Conservation (phyloP, 495 filamentous ascomycete genomes). For the Penicillium fimorum region DNA sequence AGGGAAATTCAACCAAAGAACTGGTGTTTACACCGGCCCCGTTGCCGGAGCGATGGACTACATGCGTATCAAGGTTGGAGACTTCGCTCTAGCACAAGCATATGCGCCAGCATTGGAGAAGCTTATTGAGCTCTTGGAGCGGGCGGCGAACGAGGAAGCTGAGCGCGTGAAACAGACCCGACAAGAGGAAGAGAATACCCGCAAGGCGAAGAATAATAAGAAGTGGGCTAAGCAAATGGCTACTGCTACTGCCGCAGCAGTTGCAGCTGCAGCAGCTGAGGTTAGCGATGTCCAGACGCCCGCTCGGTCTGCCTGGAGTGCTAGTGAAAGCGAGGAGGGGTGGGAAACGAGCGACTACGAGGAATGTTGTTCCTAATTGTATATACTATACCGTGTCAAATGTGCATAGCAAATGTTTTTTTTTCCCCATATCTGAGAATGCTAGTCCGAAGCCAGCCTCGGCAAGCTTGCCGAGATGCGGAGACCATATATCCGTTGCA, state of each 20-base stretch:
- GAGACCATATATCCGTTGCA: background rate
- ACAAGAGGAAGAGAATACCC: constrained; percentile 24
- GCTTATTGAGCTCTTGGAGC: constrained; percentile 54
- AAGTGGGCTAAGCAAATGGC: constrained; percentile 21
- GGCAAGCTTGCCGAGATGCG: constrained; percentile 8
- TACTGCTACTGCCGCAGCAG: constrained; percentile 7
- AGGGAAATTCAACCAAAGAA: background rate
- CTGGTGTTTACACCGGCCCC: constrained; percentile 36
- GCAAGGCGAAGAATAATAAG: constrained; percentile 29
- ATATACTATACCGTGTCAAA: constrained; percentile 11
- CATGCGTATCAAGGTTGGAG: constrained; percentile 78
- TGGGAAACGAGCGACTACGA: constrained; percentile 40
- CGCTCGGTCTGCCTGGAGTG: constrained; percentile 35
- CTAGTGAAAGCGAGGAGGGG: constrained; percentile 45
- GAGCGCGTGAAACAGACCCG: constrained; percentile 19
- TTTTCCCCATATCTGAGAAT: background rate
- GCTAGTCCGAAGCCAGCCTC: background rate
- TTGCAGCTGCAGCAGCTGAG: constrained; percentile 9
- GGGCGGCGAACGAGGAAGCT: constrained; percentile 17
- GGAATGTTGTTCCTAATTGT: constrained; percentile 8
- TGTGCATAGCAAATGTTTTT: background rate
- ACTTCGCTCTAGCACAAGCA: constrained; percentile 72
- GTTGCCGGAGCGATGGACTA: constrained; percentile 84
- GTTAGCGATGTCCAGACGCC: constrained; percentile 4
- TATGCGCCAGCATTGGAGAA: constrained; percentile 71